These are phyloP conservation scores for Adenanthera pavonina DNA, from an alignment of 306 rosid genomes.

Conservation along the genomic window DNA sequence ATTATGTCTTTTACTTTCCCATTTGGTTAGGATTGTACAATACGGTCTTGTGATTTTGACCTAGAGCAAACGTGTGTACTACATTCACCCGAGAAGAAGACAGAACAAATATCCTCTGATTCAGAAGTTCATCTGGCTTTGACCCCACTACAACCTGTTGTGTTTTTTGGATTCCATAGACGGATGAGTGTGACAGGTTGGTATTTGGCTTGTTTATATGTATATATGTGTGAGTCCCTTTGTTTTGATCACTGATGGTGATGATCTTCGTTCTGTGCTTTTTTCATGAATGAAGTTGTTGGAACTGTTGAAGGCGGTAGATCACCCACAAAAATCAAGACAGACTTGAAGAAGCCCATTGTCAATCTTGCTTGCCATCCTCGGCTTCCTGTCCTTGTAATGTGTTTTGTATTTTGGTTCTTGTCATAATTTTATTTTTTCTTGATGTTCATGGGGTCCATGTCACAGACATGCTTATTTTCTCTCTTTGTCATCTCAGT, in stretches of 20 bases:
- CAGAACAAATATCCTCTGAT: conserved; percentile 78
- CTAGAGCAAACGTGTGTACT: conserved; percentile 94
- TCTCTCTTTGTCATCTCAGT: conserved; percentile 28
- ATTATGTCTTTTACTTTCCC: conserved; percentile 30
- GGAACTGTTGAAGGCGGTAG: conserved; percentile 99
- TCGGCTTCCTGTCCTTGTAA: conserved; percentile 92
- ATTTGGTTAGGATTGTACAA: conserved; percentile 84
- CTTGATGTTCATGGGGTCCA: conserved; percentile 20
- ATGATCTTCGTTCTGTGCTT: conserved; percentile 23
- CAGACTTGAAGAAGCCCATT: conserved; percentile 95
- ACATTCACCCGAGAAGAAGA: conserved; percentile 95
- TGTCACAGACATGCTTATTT: conserved; percentile 28
- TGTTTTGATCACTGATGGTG: conserved; percentile 25
- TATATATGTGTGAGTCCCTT: conserved; percentile 18
- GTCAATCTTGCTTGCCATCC: conserved; percentile 99
- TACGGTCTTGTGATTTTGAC: conserved; percentile 97
- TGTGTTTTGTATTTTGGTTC: conserved; percentile 25
- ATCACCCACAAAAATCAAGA: conserved; percentile 91
- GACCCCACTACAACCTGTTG: conserved; percentile 87
- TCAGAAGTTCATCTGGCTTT: conserved; percentile 95
- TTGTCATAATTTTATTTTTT: conserved; percentile 29
- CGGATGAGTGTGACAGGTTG: conserved; percentile 98
- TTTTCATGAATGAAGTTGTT: conserved; percentile 74
- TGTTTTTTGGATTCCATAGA: conserved; percentile 89
- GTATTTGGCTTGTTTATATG: conserved; percentile 30